phyloP scores from a whole-genome alignment of 768 basidiomycete genomes.

The Amyloporia xantha region DNA sequence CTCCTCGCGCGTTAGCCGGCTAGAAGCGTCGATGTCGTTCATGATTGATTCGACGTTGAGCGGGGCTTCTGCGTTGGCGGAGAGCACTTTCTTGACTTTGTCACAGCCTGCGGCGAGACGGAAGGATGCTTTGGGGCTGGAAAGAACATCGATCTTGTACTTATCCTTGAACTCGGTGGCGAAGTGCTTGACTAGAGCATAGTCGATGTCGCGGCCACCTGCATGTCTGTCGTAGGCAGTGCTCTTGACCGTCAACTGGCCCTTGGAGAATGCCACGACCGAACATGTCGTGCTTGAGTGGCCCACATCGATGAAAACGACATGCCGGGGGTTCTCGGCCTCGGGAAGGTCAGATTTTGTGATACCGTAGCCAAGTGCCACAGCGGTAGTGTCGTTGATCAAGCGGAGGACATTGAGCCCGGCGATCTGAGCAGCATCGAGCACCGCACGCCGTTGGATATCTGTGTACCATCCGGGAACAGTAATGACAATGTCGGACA shows the following conservation, averaged over 20 bases:
- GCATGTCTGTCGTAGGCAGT: slow-evolving; percentile 91
- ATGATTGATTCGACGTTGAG: slow-evolving; percentile 94
- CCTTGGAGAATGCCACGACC: slow-evolving; percentile 91
- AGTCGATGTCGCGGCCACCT: slow-evolving; percentile 95
- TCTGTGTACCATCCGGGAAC: slow-evolving; percentile 98
- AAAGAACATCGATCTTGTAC: slow-evolving; percentile 95
- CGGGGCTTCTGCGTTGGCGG: slow-evolving; percentile 85
- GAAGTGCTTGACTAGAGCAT: slow-evolving; percentile 84
- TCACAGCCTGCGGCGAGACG: slow-evolving; percentile 85
- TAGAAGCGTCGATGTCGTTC: slow-evolving; percentile 91
- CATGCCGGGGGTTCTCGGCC: slow-evolving; percentile 71
- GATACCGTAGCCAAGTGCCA: slow-evolving; percentile 96
- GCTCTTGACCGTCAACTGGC: slow-evolving; percentile 79
- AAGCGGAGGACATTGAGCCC: slow-evolving; percentile 87
- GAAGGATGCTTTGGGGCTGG: slow-evolving; percentile 90
- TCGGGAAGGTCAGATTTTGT: slow-evolving; percentile 96
- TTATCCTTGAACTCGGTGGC: slow-evolving; percentile 87
- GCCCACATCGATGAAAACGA: slow-evolving; percentile 94
- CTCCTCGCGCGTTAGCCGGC: slow-evolving; percentile 74
- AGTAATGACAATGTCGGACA: slow-evolving; percentile 91
- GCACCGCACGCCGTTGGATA: slow-evolving; percentile 80
- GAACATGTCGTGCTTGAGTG: slow-evolving; percentile 86
- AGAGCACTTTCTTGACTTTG: slow-evolving; percentile 92
- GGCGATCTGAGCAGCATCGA: slow-evolving; percentile 86
- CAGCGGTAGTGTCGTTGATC: slow-evolving; percentile 95